Conservation (phyloP, 2,329 filamentous ascomycete species). For the Orbilia oligospora region DNA sequence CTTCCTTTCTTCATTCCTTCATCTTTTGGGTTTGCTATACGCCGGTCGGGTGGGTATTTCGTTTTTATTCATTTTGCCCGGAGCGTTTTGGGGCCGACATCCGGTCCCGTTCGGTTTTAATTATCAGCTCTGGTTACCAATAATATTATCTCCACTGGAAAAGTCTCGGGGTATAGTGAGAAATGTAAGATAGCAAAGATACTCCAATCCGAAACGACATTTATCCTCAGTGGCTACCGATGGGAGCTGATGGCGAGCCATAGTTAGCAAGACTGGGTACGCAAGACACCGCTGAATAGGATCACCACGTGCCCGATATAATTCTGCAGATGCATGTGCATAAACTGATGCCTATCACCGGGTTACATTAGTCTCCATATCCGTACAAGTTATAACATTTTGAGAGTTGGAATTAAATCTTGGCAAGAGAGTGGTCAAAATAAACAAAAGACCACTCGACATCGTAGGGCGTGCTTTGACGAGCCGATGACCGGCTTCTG, state of each 20-base stretch:
- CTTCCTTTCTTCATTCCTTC: background rate
- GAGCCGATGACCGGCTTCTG: constrained; percentile 25
- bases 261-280: background rate
- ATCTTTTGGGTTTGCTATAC: background rate
- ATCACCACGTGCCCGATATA: background rate
- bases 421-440: background rate
- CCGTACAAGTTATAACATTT: background rate
- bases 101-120: constrained; percentile 1
- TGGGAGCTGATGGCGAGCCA: background rate
- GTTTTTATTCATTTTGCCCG: background rate
- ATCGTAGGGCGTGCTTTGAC: constrained; percentile 1
- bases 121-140: background rate
- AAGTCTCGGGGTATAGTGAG: background rate
- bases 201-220: background rate
- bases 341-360: too few relatives aligned
- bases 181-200: background rate
- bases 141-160: background rate
- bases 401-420: background rate
- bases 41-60: background rate
- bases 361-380: background rate
- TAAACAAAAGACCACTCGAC: background rate
- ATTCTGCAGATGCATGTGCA: background rate
- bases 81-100: constrained; percentile 4
- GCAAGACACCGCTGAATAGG: background rate
- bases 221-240: background rate